phyloP scores from a whole-genome alignment of 352 stramenopile species.

The Blastocystis sp. region DNA sequence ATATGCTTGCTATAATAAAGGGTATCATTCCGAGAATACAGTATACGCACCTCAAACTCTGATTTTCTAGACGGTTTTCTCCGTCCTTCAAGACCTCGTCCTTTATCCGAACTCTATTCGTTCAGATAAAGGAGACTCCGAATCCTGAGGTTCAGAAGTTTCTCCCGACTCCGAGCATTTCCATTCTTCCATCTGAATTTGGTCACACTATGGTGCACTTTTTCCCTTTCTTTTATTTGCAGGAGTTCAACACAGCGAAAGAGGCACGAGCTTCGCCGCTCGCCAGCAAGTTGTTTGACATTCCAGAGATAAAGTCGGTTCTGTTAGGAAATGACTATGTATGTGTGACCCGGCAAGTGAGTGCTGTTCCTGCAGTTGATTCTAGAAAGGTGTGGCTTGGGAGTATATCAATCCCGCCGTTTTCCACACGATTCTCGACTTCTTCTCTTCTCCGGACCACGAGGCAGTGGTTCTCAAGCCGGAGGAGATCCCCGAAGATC shows the following conservation, averaged over 20 bases:
- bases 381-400: conserved; percentile 86
- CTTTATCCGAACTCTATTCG: conserved; percentile 77
- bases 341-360: conserved; percentile 77
- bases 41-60: neutral
- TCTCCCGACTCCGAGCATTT: conserved; percentile 72
- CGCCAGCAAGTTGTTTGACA: conserved; percentile 88
- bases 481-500: conserved; percentile 43
- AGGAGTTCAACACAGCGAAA: conserved; percentile 78
- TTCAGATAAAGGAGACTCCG: conserved; percentile 92
- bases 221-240: neutral
- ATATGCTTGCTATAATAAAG: neutral
- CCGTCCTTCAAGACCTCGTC: neutral
- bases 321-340: conserved; percentile 97
- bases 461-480: conserved; percentile 1
- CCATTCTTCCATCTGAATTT: conserved; percentile 56
- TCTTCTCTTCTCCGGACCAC: conserved; percentile 31
- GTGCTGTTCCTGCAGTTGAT: conserved; percentile 65
- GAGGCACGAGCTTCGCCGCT: conserved; percentile 84
- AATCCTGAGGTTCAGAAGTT: conserved; percentile 98
- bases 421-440: conserved; percentile 80
- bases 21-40: neutral
- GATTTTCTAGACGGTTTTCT: neutral
- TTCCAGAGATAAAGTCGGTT: conserved; percentile 87
- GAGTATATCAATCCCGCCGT: conserved; percentile 79
- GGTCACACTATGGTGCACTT: conserved; percentile 1